Evolutionary conservation across 352 stramenopile genomes (phyloP).

Genomic region (Thraustotheca clavata): DNA sequence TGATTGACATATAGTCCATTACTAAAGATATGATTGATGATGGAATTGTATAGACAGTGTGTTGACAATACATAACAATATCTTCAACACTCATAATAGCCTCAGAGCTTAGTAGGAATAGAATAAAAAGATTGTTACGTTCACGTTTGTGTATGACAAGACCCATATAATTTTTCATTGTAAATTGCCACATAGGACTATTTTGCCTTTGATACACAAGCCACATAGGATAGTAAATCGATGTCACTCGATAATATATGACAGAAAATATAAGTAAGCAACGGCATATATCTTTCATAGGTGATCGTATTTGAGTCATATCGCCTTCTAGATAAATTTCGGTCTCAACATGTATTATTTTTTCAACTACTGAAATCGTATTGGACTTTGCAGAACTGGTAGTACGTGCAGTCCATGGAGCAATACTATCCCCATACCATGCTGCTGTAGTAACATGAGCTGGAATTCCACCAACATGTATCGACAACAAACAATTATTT

Average conservation of each 20-base stretch:
- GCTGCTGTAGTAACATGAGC: slow-evolving; percentile 1
- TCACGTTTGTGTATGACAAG: slow-evolving; percentile 12
- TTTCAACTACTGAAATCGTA: neutral
- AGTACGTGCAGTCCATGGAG: neutral
- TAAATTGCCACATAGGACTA: neutral
- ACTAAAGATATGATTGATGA: neutral
- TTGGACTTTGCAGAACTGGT: neutral
- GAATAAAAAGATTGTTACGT: neutral
- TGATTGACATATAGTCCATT: slow-evolving; percentile 5
- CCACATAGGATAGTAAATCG: slow-evolving; percentile 3
- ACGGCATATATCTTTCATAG: neutral
- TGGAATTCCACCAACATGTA: neutral
- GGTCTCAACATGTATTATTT: neutral
- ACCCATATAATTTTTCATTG: neutral
- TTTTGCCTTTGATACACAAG: neutral
- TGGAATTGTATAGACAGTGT: neutral
- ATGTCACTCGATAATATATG: neutral
- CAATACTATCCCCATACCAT: slow-evolving; percentile 6
- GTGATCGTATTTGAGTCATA: neutral
- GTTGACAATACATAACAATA: slow-evolving; percentile 9
- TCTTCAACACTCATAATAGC: slow-evolving; percentile 9
- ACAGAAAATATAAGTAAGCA: neutral
- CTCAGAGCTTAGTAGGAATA: neutral
- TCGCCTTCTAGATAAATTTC: neutral
- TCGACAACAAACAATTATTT: neutral